Evolutionary conservation across 1,284 basidiomycete species (phyloP).

Genomic region (Marasmius sp.): DNA sequence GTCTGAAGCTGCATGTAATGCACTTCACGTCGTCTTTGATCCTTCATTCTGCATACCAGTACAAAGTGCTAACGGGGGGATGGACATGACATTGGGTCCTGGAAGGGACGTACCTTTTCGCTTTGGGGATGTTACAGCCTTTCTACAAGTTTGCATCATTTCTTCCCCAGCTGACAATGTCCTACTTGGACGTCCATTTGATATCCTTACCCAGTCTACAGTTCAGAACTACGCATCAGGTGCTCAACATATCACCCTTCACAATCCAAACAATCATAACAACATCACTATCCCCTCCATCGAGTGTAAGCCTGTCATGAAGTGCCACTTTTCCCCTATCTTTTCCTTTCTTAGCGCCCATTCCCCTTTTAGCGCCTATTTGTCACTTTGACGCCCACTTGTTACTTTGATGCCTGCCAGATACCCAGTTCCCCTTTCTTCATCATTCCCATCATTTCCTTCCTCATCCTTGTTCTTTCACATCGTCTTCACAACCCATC

Average conservation of each 20-base stretch:
- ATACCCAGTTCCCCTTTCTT: no score
- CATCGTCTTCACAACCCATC: no score
- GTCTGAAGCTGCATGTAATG: neutral
- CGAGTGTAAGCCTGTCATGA: neutral
- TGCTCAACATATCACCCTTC: neutral
- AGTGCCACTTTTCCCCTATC: no score
- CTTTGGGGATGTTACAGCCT: conserved; percentile 20
- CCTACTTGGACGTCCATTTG: conserved; percentile 33
- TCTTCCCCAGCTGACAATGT: conserved; percentile 28
- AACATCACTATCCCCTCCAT: neutral
- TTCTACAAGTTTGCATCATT: conserved; percentile 29
- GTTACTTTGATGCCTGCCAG: no score
- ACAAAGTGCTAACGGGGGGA: conserved; percentile 22
- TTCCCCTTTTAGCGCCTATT: no score
- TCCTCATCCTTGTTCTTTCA: no score
- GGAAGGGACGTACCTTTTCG: conserved; percentile 25
- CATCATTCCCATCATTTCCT: no score
- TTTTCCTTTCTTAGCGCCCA: no score
- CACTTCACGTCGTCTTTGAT: conserved; percentile 17
- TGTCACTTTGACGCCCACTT: no score
- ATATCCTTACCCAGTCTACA: conserved; percentile 23
- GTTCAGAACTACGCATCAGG: neutral
- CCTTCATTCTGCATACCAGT: conserved; percentile 19
- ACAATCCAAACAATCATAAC: neutral
- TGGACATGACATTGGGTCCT: conserved; percentile 20